Evolutionary conservation across 225 moss, liverwort and hornwort species (phyloP).

Genomic region (Antitrichia curtipendula): DNA sequence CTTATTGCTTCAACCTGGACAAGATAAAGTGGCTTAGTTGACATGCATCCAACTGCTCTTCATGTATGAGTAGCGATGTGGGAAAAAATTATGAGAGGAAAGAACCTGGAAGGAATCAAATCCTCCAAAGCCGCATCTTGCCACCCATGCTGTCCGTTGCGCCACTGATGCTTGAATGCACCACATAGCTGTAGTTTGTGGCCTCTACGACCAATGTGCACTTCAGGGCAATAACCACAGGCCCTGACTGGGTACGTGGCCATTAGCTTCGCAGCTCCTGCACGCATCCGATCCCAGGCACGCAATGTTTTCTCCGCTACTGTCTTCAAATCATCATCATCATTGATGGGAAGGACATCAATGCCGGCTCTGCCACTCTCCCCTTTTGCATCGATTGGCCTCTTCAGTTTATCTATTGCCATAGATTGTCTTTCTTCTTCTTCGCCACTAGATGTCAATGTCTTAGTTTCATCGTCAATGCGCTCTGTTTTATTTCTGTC

Average conservation of each 20-base stretch:
- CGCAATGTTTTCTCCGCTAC: slow-evolving; percentile 63
- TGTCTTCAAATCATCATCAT: slow-evolving; percentile 51
- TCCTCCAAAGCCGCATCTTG: slow-evolving; percentile 91
- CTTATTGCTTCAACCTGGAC: neutral
- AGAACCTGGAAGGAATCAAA: slow-evolving; percentile 65
- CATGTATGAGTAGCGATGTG: neutral
- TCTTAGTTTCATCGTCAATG: neutral
- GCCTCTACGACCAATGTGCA: slow-evolving; percentile 83
- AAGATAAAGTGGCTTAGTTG: neutral
- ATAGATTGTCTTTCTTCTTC: neutral
- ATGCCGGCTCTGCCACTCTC: neutral
- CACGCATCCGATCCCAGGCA: slow-evolving; percentile 65
- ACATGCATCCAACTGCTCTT: neutral
- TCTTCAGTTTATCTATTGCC: neutral
- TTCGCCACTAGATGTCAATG: neutral
- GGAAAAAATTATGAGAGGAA: neutral
- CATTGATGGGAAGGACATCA: slow-evolving; percentile 15
- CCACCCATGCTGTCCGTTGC: slow-evolving; percentile 96
- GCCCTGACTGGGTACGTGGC: slow-evolving; percentile 53
- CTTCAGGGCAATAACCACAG: slow-evolving; percentile 90
- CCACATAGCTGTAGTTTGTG: slow-evolving; percentile 76
- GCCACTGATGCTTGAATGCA: slow-evolving; percentile 98
- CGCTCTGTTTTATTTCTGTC: neutral
- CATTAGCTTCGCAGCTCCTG: slow-evolving; percentile 52
- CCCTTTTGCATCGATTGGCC: neutral